Evolutionary conservation across 2,329 filamentous ascomycete species (phyloP).

Genomic region (Emergomyces africanus): DNA sequence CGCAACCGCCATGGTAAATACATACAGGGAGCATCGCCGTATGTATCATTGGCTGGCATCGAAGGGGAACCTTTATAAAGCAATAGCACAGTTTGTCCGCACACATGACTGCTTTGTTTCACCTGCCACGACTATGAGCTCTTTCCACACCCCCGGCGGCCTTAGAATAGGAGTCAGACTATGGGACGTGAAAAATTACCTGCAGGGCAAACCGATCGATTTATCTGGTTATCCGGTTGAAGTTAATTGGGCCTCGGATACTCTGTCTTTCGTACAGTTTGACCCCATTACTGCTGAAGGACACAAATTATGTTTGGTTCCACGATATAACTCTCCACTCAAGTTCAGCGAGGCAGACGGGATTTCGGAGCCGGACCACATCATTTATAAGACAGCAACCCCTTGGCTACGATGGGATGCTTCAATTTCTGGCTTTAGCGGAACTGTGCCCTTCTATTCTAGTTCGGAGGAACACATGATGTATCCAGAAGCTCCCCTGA

Average conservation of each 20-base stretch:
- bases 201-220: background rate
- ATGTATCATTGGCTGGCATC: conserved; percentile 6
- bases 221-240: background rate
- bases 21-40: background rate
- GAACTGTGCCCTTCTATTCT: conserved; percentile 14
- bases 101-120: conserved; percentile 10
- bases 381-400: conserved; percentile 2
- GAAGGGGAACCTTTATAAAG: conserved; percentile 3
- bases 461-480: conserved; percentile 2
- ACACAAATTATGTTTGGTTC: conserved; percentile 6
- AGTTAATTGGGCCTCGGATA: conserved; percentile 6
- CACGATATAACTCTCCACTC: conserved; percentile 4
- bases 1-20: conserved; percentile 4
- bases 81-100: conserved; percentile 9
- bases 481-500: background rate
- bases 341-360: background rate
- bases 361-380: background rate
- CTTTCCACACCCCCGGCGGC: background rate
- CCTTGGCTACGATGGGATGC: conserved; percentile 15
- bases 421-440: conserved; percentile 9
- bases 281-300: conserved; percentile 5
- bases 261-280: conserved; percentile 6
- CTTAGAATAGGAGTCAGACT: conserved; percentile 4
- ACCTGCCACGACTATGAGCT: background rate
- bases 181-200: background rate